These are phyloP conservation scores for Mariannaea elegans DNA, from an alignment of 2,329 filamentous ascomycete species.

Conservation along the genomic window DNA sequence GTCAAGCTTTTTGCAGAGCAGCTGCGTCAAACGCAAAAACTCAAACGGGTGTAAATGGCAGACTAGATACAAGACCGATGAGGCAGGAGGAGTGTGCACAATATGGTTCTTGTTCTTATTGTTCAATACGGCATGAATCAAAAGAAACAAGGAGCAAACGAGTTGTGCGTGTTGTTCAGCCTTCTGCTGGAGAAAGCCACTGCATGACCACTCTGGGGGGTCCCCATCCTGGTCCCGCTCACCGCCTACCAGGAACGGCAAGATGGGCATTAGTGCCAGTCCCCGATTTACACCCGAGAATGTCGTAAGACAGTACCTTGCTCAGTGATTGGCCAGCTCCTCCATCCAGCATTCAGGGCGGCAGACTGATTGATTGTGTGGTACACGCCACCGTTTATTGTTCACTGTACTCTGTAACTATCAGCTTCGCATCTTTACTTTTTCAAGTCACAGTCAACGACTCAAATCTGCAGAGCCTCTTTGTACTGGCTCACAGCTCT, in stretches of 20 bases:
- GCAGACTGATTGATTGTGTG: neutral
- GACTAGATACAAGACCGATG: neutral
- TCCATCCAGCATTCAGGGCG: neutral
- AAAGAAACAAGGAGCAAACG: constrained; percentile 12
- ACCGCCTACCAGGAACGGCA: constrained; percentile 37
- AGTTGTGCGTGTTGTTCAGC: constrained; percentile 29
- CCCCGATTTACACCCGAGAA: constrained; percentile 11
- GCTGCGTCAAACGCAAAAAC: neutral
- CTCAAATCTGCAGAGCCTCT: too few relatives aligned
- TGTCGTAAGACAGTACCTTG: constrained; percentile 7
- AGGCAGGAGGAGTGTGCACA: neutral
- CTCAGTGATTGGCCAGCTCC: neutral
- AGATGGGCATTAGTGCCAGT: constrained; percentile 27
- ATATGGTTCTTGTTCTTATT: neutral
- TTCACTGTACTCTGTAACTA: too few relatives aligned
- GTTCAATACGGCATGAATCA: neutral
- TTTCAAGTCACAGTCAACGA: too few relatives aligned
- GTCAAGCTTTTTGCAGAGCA: too few relatives aligned
- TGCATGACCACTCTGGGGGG: constrained; percentile 34
- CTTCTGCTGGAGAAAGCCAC: constrained; percentile 18
- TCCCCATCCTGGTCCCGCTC: constrained; percentile 22
- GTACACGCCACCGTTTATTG: too few relatives aligned
- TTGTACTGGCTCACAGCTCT: too few relatives aligned
- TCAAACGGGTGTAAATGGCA: neutral
- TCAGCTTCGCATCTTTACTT: too few relatives aligned